phyloP scores from a whole-genome alignment of 139 green algal species.

The Penium margaritaceum region DNA sequence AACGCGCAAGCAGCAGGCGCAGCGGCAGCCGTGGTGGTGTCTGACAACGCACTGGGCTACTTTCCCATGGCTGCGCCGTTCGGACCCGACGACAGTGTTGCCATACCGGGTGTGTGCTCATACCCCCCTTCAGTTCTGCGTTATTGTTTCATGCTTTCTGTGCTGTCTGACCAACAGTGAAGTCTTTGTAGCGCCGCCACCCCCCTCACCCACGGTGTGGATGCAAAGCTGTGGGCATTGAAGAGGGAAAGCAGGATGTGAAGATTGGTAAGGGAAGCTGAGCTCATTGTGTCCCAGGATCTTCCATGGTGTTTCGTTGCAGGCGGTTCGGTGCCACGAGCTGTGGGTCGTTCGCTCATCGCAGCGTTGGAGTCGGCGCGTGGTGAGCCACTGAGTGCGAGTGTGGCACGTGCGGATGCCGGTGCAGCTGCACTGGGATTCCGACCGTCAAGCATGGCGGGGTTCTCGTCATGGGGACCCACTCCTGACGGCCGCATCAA shows the following conservation, averaged over 20 bases:
- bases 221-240: too few species aligned
- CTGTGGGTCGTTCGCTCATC: too few species aligned
- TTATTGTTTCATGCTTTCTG: neutral
- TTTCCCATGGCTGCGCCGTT: slow-evolving; percentile 23
- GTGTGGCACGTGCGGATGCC: too few species aligned
- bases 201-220: too few species aligned
- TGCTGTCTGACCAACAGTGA: too few species aligned
- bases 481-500: slow-evolving; percentile 53
- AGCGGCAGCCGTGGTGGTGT: slow-evolving; percentile 10
- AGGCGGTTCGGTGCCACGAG: slow-evolving; percentile 11
- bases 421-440: slow-evolving; percentile 1
- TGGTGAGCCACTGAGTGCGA: too few species aligned
- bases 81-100: neutral
- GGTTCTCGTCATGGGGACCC: slow-evolving; percentile 48
- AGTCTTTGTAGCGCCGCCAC: too few species aligned
- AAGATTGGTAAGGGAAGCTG: too few species aligned
- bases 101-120: slow-evolving; percentile 5
- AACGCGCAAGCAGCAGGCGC: slow-evolving; percentile 22
- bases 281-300: too few species aligned
- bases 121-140: neutral
- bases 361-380: too few species aligned
- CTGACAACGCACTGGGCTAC: slow-evolving; percentile 15
- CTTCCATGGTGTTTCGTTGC: too few species aligned
- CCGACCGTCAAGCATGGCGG: slow-evolving; percentile 24
- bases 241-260: too few species aligned